These are phyloP conservation scores for Sporothrix variecibatus DNA, from an alignment of 2,329 filamentous ascomycete species.

Conservation along the genomic window DNA sequence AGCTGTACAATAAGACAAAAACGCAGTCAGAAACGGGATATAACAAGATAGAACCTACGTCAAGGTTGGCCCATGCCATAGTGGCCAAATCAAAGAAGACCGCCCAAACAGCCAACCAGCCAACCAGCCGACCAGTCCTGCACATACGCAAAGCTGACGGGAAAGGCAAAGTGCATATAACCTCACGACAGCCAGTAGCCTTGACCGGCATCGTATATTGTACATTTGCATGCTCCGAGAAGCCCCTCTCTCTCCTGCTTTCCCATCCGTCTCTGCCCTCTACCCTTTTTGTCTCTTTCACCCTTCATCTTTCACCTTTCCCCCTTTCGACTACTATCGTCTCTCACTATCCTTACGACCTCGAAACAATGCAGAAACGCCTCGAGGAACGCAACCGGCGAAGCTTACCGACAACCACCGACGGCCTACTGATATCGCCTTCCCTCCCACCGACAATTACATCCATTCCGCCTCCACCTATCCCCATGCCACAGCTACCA, in stretches of 20 bases:
- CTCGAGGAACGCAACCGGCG: background rate
- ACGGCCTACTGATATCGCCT: background rate
- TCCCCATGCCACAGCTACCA: background rate
- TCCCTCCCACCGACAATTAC: background rate
- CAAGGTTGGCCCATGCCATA: background rate
- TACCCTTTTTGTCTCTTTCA: background rate
- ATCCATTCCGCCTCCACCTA: background rate
- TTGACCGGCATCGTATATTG: background rate
- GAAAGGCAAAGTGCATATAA: conserved; percentile 1
- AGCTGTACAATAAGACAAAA: background rate
- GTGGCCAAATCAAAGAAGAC: background rate
- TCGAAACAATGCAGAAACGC: background rate
- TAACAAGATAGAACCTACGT: background rate
- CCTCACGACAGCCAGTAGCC: background rate
- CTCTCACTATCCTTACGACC: background rate
- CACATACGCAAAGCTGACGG: background rate
- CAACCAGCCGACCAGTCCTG: background rate
- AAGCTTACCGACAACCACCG: background rate
- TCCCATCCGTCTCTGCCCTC: no score
- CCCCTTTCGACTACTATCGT: no score
- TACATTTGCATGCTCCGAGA: background rate
- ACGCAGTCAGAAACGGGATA: background rate
- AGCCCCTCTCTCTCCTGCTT: background rate
- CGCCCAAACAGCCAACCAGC: background rate
- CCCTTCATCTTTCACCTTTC: background rate